Conservation (phyloP, 768 basidiomycete species). For the Trametopsis cervina region DNA sequence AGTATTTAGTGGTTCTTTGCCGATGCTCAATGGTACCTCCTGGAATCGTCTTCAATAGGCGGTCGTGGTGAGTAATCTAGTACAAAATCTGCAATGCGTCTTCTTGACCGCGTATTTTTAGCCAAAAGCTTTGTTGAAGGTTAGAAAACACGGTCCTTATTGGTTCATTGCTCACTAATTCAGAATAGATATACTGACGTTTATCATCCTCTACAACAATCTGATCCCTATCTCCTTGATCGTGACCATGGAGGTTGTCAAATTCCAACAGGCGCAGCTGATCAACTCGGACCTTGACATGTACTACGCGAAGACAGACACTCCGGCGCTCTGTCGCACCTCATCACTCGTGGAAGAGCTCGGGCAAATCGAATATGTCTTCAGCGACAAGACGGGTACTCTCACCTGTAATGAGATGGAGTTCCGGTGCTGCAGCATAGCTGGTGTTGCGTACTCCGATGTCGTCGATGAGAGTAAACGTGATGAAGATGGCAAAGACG, state of each 20-base stretch:
- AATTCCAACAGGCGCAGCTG: constrained; percentile 93
- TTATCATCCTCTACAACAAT: constrained; percentile 98
- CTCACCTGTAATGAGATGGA: constrained; percentile 99
- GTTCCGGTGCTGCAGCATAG: constrained; percentile 85
- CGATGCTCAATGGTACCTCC: constrained; percentile 84
- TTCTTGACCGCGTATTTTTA: constrained; percentile 21
- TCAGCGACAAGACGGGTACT: constrained; percentile 93
- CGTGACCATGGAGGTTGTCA: constrained; percentile 99
- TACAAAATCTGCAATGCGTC: background rate
- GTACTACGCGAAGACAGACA: constrained; percentile 94
- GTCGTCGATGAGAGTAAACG: constrained; percentile 81
- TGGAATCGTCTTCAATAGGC: constrained; percentile 50
- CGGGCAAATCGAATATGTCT: constrained; percentile 95
- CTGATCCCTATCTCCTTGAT: constrained; percentile 98
- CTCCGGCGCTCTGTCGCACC: constrained; percentile 95
- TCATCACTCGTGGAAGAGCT: constrained; percentile 97
- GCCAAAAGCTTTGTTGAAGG: constrained; percentile 82
- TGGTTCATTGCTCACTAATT: background rate
- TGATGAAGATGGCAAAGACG: constrained; percentile 47
- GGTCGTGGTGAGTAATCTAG: constrained; percentile 45
- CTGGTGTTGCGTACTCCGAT: constrained; percentile 84
- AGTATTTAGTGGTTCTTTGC: constrained; percentile 74
- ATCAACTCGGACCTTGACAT: constrained; percentile 99
- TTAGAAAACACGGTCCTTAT: constrained; percentile 23
- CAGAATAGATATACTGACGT: constrained; percentile 82